Evolutionary conservation across 208 protist species (phyloP).

Genomic region (Acanthamoeba castellanii): DNA sequence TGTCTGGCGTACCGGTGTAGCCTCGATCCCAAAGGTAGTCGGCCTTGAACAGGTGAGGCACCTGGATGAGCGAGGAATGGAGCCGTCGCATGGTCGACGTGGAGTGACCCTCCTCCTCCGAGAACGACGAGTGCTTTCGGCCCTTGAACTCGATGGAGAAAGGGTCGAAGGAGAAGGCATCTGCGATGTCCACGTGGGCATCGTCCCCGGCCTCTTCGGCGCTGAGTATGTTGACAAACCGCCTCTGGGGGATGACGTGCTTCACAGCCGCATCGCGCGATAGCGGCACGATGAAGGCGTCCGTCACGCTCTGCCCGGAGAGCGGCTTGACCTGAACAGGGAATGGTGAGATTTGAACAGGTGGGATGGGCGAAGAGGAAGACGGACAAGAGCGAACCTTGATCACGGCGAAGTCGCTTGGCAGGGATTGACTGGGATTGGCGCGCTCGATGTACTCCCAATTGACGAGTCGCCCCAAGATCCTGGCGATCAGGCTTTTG

Average conservation of each 20-base stretch:
- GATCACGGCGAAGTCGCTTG: constrained; percentile 68
- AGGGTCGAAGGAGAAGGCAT: constrained; percentile 19
- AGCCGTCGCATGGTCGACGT: constrained; percentile 59
- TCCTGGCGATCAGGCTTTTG: not conserved
- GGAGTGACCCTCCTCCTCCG: constrained; percentile 44
- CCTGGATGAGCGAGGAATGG: constrained; percentile 73
- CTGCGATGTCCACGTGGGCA: no score
- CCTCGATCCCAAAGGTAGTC: constrained; percentile 69
- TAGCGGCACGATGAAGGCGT: not conserved
- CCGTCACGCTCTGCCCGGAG: not conserved
- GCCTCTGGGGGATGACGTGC: constrained; percentile 61
- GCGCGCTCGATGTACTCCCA: constrained; percentile 16
- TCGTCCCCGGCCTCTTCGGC: not conserved
- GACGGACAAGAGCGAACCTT: not conserved
- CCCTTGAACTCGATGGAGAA: constrained; percentile 53
- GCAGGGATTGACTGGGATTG: constrained; percentile 17
- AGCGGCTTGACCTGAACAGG: not conserved
- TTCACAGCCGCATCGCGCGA: not conserved
- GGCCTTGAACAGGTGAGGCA: constrained; percentile 62
- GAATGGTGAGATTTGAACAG: not conserved
- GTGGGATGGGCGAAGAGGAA: not conserved
- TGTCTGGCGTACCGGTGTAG: not conserved
- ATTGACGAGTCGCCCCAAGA: not conserved
- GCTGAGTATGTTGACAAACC: constrained; percentile 63
- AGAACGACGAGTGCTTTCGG: constrained; percentile 46